These are phyloP conservation scores for Sapria himalayana DNA, from an alignment of 345 rosid species.

Conservation along the genomic window DNA sequence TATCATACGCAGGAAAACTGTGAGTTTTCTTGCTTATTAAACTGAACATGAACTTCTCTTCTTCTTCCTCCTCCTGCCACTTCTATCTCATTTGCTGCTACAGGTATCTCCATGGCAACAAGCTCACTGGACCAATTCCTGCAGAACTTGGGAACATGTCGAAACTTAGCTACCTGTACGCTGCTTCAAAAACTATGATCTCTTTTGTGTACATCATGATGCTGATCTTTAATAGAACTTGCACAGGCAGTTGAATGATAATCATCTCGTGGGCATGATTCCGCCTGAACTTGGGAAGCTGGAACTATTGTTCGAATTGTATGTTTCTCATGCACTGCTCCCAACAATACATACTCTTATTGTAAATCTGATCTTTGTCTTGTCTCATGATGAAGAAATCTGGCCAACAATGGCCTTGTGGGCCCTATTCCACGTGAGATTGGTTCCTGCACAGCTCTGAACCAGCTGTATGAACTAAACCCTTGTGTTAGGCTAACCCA, in stretches of 20 bases:
- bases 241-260: conserved; percentile 64
- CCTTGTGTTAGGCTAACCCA: neutral
- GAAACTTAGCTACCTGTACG: conserved; percentile 82
- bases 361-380: neutral
- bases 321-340: conserved; percentile 12
- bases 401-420: conserved; percentile 57
- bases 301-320: conserved; percentile 86
- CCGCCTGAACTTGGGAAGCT: conserved; percentile 92
- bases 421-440: conserved; percentile 76
- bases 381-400: conserved; percentile 33
- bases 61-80: neutral
- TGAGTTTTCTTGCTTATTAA: conserved; percentile 13
- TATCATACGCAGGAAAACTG: conserved; percentile 84
- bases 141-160: conserved; percentile 97
- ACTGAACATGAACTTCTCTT: neutral
- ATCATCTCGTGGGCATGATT: conserved; percentile 43
- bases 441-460: conserved; percentile 72
- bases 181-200: neutral
- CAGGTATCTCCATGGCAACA: conserved; percentile 90
- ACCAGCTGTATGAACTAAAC: conserved; percentile 44
- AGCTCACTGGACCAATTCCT: conserved; percentile 72
- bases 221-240: neutral
- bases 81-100: neutral
- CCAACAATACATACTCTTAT: too few species aligned
- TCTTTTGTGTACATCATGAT: neutral